Base-by-base conservation (phyloP, 202 grass and related monocot species). In the Hordeum pubiflorum region DNA sequence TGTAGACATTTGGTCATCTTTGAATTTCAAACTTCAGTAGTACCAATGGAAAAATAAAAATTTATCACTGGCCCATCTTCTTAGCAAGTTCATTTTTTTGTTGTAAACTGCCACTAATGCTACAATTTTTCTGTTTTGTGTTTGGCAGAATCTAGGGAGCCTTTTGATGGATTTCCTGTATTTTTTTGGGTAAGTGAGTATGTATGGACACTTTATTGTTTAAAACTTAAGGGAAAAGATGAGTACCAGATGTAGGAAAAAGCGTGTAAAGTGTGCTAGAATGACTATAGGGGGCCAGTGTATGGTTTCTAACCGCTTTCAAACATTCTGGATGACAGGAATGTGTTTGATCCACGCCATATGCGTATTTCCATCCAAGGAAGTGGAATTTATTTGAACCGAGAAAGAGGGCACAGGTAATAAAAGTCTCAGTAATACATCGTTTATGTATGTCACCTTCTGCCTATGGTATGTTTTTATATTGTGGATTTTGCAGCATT, bases 121-220 rank as follows among this genome's bases (percentile, higher is more conserved):
- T 82, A 26, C 78, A 60, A 69, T 23, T 14, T 18, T 74, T 65
- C 46, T 18, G 37, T 54, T 46, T 61, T 48, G n/a, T 50, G 69
- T 77, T 81, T 81, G 58, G 38, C 90, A 98, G 95, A 98, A 98
- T 82, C 87, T 98, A 78, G 95, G 95, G 44, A 91, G 88, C 79
- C 95, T 98, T 93, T 86, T 98, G 90, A 98, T 98, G 90, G 92
- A 95, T 52, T 98, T 98, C 82, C 76, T 98, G 18, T 98, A 98
- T 87, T 98, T 98, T 38, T 98, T 98, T 88, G 95, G 95, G 95
- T 98, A 84, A 94, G 84, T 21, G 74, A 17, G 75, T 80, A 67
- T 50, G 43, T 65, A 36, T 86, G 33, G 23, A 75, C 23, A 71
- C 58, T 62, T 84, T 63, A 26, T 69, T 62, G 18, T 78, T 58